Percentiles rank a stretch among this genome's conserved stretches.
These are phyloP conservation scores for Xylaria nigripes DNA, from an alignment of 495 filamentous ascomycete species.

Conservation along the genomic window DNA sequence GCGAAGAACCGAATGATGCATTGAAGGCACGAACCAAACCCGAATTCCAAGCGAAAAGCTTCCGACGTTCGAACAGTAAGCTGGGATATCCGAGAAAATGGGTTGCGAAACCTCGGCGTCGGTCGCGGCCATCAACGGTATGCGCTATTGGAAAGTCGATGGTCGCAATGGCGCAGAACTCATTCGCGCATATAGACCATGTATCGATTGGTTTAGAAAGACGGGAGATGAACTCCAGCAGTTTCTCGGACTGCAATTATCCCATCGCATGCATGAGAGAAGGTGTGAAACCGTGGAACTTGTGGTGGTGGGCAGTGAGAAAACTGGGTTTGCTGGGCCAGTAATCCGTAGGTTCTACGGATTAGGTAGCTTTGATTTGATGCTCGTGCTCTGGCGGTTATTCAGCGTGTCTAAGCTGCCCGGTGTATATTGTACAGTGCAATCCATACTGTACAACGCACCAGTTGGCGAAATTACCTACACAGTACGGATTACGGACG, in stretches of 20 bases:
- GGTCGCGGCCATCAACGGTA: not conserved
- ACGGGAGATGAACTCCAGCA: not conserved
- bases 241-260: not conserved
- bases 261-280: constrained; percentile 2
- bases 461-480: too few relatives aligned
- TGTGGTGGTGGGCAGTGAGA: constrained; percentile 3
- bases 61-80: not conserved
- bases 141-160: not conserved
- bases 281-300: not conserved
- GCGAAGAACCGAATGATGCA: constrained; percentile 16
- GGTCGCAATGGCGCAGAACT: not conserved
- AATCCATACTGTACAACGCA: too few relatives aligned
- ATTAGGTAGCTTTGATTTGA: too few relatives aligned
- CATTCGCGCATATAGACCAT: not conserved
- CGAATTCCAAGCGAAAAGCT: constrained; percentile 2
- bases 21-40: constrained; percentile 17
- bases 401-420: too few relatives aligned
- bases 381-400: too few relatives aligned
- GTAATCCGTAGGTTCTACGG: too few relatives aligned
- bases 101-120: not conserved
- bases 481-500: too few relatives aligned
- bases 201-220: not conserved
- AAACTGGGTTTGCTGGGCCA: constrained; percentile 1
- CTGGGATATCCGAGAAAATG: not conserved
- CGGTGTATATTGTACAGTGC: too few relatives aligned